Base-by-base conservation (phyloP, 805 yeast genomes). In the Candida suzukii region DNA sequence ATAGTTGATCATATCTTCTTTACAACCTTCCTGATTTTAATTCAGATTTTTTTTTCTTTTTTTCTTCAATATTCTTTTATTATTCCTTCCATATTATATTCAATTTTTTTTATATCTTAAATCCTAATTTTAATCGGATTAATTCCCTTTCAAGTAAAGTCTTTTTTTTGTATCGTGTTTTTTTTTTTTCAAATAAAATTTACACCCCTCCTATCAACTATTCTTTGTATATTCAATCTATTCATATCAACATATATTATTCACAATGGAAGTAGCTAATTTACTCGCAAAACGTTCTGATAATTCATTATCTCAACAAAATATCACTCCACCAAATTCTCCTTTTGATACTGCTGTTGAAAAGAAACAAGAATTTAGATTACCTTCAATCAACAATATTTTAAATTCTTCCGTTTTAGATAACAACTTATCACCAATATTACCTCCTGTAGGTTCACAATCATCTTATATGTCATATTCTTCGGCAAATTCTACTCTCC, bases 381-480 rank as follows among this genome's bases (percentile, higher is more conserved):
- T 52, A 14, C 56, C 56, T 11, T 48, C 56, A 9, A 52, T 52
- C 41, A 52, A 50, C 28, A 45, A 46, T 29, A 52, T 52, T 25
- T 40, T 52, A 8, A 49, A 50, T 39, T 43, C 52, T 16, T 45
- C 53, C 6, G 41, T 48, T 6, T 40, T 51, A n/a, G 51, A 48
- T 14, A 35, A 34, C 20, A 32, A 40, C 34, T 29, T 29, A 17
- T 16, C 29, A 19, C 16, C 20, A 16, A 21, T 31, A 9, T 29
- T 25, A 22, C 38, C 43, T 19, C 35, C 35, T 7, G 35, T 31
- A 8, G 7, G 11, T 7, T 26, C 40, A 13, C 43, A 43, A 13
- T 16, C 17, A 22, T 19, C 35, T 4, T 13, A 41, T 17, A 19
- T 4, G 3, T n/a, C 41, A 34, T 11, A 39, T 16, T 10, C 20